These are phyloP conservation scores for Cordyceps pruinosa DNA, from an alignment of 2,329 filamentous ascomycete species.

Conservation along the genomic window DNA sequence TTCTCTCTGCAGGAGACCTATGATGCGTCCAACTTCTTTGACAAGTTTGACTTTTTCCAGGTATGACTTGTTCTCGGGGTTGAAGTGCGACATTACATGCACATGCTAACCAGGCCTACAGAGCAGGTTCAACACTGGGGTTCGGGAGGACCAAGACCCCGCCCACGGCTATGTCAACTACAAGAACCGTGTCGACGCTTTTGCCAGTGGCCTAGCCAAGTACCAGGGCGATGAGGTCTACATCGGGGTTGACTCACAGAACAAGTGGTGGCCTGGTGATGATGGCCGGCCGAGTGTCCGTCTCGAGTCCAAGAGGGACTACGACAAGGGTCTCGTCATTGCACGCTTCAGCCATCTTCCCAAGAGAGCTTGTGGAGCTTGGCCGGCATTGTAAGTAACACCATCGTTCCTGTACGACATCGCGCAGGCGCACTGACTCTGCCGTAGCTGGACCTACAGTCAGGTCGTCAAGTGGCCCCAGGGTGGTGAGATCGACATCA, in stretches of 20 bases:
- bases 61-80: slow-evolving; percentile 19
- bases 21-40: slow-evolving; percentile 35
- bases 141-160: slow-evolving; percentile 40
- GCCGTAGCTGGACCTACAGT: slow-evolving; percentile 40
- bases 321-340: slow-evolving; percentile 61
- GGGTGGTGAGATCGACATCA: slow-evolving; percentile 60
- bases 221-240: slow-evolving; percentile 28
- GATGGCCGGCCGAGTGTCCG: slow-evolving; percentile 51
- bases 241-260: slow-evolving; percentile 32
- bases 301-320: slow-evolving; percentile 54
- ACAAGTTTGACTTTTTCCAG: slow-evolving; percentile 39
- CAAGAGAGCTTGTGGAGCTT: slow-evolving; percentile 56
- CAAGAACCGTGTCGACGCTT: slow-evolving; percentile 28
- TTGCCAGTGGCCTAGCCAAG: slow-evolving; percentile 27
- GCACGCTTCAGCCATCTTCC: slow-evolving; percentile 65
- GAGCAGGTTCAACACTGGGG: slow-evolving; percentile 14
- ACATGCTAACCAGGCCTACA: neutral
- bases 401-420: neutral
- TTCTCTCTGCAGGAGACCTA: slow-evolving; percentile 4
- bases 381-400: slow-evolving; percentile 58
- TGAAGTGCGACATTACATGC: neutral
- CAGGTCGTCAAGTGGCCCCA: slow-evolving; percentile 47
- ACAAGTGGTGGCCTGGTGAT: slow-evolving; percentile 14
- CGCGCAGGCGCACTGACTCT: neutral
- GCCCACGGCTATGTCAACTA: slow-evolving; percentile 61